Percentiles rank a stretch among this genome's conserved stretches.
Evolutionary conservation across 2,329 filamentous ascomycete genomes (phyloP).

Genomic region (Calonectria pauciramosa): DNA sequence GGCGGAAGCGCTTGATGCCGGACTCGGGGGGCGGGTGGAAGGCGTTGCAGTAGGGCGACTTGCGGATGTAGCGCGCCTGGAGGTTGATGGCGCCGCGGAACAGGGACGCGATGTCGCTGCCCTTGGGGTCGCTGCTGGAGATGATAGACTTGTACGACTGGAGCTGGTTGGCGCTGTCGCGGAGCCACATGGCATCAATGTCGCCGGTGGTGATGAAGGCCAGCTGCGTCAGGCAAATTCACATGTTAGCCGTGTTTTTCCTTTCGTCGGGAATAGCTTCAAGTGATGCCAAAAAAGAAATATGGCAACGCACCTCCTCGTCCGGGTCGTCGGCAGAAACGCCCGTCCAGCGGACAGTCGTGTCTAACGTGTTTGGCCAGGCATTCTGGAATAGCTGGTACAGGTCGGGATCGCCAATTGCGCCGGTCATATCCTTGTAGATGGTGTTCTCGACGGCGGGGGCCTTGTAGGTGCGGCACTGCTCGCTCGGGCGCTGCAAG

Average conservation of each 20-base stretch:
- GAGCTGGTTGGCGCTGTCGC: constrained; percentile 87
- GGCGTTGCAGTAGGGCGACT: constrained; percentile 89
- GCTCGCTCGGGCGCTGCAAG: constrained; percentile 81
- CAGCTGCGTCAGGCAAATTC: constrained; percentile 60
- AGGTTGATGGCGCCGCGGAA: constrained; percentile 84
- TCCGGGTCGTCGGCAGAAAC: constrained; percentile 66
- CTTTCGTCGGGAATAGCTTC: not conserved
- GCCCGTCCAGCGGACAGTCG: constrained; percentile 78
- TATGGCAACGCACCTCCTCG: constrained; percentile 69
- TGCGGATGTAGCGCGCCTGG: constrained; percentile 78
- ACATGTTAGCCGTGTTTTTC: not conserved
- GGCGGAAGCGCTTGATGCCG: constrained; percentile 38
- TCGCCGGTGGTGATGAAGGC: constrained; percentile 89
- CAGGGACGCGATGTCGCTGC: constrained; percentile 70
- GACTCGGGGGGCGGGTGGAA: constrained; percentile 91
- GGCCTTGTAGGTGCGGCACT: constrained; percentile 87
- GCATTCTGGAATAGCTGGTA: constrained; percentile 79
- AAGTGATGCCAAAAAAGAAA: not conserved
- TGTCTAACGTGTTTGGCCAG: constrained; percentile 83
- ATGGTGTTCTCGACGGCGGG: constrained; percentile 83
- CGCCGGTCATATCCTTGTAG: constrained; percentile 71
- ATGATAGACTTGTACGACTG: constrained; percentile 80
- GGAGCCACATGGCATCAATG: constrained; percentile 93
- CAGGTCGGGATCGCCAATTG: constrained; percentile 83
- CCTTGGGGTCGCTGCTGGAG: constrained; percentile 62